Conservation (phyloP, 441 rosid genomes). For the Aquilaria agallochum region DNA sequence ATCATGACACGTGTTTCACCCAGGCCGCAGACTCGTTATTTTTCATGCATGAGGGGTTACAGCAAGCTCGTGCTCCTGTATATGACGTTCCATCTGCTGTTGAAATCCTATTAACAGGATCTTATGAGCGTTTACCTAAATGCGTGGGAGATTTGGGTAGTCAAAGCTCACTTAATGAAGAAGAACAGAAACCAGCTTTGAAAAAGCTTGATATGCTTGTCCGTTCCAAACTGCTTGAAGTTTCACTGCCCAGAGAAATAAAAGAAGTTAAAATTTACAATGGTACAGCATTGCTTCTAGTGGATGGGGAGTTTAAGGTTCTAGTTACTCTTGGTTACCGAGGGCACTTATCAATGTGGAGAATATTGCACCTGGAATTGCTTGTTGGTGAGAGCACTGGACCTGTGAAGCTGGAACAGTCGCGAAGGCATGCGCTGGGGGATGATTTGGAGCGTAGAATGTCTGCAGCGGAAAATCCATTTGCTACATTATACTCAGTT, state of each 20-base stretch:
- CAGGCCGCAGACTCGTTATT: constrained; percentile 96
- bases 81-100: constrained; percentile 98
- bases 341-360: constrained; percentile 94
- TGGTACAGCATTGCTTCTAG: constrained; percentile 83
- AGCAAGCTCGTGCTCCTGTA: constrained; percentile 98
- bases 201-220: constrained; percentile 87
- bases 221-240: constrained; percentile 87
- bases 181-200: constrained; percentile 83
- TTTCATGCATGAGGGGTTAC: constrained; percentile 98
- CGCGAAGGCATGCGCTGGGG: constrained; percentile 78
- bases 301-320: constrained; percentile 93
- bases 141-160: constrained; percentile 89
- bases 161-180: constrained; percentile 64
- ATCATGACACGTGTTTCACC: constrained; percentile 90
- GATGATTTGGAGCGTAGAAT: constrained; percentile 98
- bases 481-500: constrained; percentile 60
- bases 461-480: constrained; percentile 91
- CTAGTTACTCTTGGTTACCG: constrained; percentile 98
- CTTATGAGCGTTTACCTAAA: constrained; percentile 89
- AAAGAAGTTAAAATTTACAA: constrained; percentile 78
- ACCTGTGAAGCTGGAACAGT: constrained; percentile 62
- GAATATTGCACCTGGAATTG: constrained; percentile 95
- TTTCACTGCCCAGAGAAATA: constrained; percentile 76
- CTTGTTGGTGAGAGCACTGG: constrained; percentile 97
- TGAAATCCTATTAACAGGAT: constrained; percentile 87